These are phyloP conservation scores for Xerocomus tenax DNA, from an alignment of 1,284 basidiomycete species.

Conservation along the genomic window DNA sequence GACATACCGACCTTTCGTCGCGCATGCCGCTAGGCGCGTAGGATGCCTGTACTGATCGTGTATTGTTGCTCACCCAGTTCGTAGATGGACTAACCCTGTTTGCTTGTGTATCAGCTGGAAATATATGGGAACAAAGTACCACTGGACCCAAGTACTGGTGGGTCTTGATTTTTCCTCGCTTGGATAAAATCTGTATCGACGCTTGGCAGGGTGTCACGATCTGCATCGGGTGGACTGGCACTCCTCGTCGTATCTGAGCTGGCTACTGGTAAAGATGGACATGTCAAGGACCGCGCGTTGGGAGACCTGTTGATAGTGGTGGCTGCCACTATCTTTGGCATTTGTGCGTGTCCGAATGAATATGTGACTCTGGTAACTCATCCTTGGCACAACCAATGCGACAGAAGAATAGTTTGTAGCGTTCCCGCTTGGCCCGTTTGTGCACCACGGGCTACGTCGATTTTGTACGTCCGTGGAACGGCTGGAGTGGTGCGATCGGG, in stretches of 20 bases:
- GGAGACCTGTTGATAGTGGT: constrained; percentile 79
- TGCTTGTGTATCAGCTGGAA: constrained; percentile 74
- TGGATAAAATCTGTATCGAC: neutral
- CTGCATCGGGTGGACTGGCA: constrained; percentile 64
- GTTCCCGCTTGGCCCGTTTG: too few species aligned
- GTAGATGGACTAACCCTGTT: constrained; percentile 75
- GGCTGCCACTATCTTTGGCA: constrained; percentile 75
- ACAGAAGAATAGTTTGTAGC: constrained; percentile 84
- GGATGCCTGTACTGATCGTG: constrained; percentile 21
- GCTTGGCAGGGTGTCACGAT: constrained; percentile 54
- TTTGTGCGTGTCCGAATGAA: constrained; percentile 46
- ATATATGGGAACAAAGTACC: constrained; percentile 70
- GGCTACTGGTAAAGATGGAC: constrained; percentile 59
- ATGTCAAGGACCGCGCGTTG: constrained; percentile 52
- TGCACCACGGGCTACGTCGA: too few species aligned
- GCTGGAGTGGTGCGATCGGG: too few species aligned
- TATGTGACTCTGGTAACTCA: neutral
- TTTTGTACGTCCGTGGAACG: too few species aligned
- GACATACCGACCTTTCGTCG: constrained; percentile 76
- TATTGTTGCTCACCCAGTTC: constrained; percentile 5
- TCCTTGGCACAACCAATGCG: constrained; percentile 53
- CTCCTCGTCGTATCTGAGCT: constrained; percentile 67
- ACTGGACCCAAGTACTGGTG: constrained; percentile 72
- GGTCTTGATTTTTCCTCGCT: constrained; percentile 13
- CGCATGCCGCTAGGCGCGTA: constrained; percentile 83